These are phyloP conservation scores for Fusarium sp. DNA, from an alignment of 2,329 filamentous ascomycete species.

Conservation along the genomic window DNA sequence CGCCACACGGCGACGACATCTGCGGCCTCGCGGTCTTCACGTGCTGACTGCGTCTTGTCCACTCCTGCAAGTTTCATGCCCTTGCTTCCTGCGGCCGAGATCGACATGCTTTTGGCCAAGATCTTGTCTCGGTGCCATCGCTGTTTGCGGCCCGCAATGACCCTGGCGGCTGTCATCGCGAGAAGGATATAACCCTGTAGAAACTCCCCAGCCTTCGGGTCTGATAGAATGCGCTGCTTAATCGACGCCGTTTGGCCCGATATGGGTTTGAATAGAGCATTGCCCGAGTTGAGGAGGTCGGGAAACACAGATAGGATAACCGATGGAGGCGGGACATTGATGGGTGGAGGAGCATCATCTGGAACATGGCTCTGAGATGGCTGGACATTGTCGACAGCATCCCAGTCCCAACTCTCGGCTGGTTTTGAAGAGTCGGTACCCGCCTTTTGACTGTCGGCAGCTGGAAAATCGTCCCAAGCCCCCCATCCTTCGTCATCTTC, in stretches of 20 bases:
- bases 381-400: slow-evolving; percentile 52
- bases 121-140: slow-evolving; percentile 93
- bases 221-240: slow-evolving; percentile 72
- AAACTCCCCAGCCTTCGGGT: slow-evolving; percentile 71
- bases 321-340: slow-evolving; percentile 89
- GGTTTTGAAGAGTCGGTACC: slow-evolving; percentile 26
- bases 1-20: slow-evolving; percentile 83
- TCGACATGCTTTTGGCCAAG: slow-evolving; percentile 88
- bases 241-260: slow-evolving; percentile 67
- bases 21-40: slow-evolving; percentile 86
- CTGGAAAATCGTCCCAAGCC: slow-evolving; percentile 61
- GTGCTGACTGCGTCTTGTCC: slow-evolving; percentile 83
- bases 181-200: slow-evolving; percentile 73
- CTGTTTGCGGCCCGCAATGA: slow-evolving; percentile 85
- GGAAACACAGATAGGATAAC: slow-evolving; percentile 84
- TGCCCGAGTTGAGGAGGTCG: slow-evolving; percentile 74
- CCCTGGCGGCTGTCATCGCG: slow-evolving; percentile 76
- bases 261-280: slow-evolving; percentile 74
- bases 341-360: slow-evolving; percentile 70
- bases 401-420: slow-evolving; percentile 62
- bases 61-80: slow-evolving; percentile 93
- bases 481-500: slow-evolving; percentile 61
- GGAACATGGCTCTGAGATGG: slow-evolving; percentile 31
- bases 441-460: slow-evolving; percentile 29
- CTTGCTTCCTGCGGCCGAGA: slow-evolving; percentile 79